These are phyloP conservation scores for Penicillium sp. DNA, from an alignment of 2,329 filamentous ascomycete species.

Conservation along the genomic window DNA sequence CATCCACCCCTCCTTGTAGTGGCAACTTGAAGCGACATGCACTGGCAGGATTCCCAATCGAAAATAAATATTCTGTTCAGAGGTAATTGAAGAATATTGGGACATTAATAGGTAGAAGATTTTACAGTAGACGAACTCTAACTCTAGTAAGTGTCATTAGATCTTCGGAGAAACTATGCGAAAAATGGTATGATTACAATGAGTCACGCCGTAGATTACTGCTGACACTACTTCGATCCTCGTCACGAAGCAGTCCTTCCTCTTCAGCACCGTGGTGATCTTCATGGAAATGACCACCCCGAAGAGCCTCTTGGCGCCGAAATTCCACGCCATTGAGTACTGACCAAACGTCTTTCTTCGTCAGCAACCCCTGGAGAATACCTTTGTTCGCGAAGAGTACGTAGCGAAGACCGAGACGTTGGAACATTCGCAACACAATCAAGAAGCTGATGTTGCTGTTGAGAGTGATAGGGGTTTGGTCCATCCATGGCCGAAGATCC, in stretches of 20 bases:
- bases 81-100: too few species aligned
- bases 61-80: too few species aligned
- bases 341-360: slow-evolving; percentile 98
- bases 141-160: neutral
- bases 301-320: slow-evolving; percentile 35
- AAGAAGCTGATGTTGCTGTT: slow-evolving; percentile 76
- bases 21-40: too few species aligned
- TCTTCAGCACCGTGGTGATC: slow-evolving; percentile 38
- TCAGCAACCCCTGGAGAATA: slow-evolving; percentile 79
- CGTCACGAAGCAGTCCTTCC: slow-evolving; percentile 41
- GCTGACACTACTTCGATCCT: slow-evolving; percentile 37
- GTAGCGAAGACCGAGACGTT: slow-evolving; percentile 89
- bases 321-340: slow-evolving; percentile 79
- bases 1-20: too few species aligned
- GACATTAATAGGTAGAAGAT: too few species aligned
- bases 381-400: slow-evolving; percentile 85
- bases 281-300: slow-evolving; percentile 31
- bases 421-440: slow-evolving; percentile 90
- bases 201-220: slow-evolving; percentile 38
- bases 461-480: slow-evolving; percentile 93
- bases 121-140: neutral
- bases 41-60: too few species aligned
- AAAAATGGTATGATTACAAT: slow-evolving; percentile 23
- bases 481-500: slow-evolving; percentile 96
- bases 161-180: slow-evolving; percentile 6